phyloP scores from a whole-genome alignment of 2,329 filamentous ascomycete species.

The Dactylella cylindrospora region DNA sequence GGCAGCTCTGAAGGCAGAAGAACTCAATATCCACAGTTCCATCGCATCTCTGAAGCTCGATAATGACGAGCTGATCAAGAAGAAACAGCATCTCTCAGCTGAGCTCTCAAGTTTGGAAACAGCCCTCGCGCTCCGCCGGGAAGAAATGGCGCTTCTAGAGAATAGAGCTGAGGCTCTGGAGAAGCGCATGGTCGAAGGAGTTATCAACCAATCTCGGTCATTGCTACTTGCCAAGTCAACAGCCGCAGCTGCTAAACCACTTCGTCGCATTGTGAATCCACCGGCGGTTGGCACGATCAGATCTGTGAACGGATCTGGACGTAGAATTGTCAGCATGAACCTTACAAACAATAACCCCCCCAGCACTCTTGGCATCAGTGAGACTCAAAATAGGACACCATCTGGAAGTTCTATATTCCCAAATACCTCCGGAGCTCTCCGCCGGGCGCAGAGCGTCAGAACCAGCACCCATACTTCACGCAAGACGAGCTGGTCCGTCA shows the following conservation, averaged over 20 bases:
- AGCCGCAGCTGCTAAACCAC: conserved; percentile 22
- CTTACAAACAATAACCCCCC: conserved; percentile 7
- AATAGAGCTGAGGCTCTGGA: conserved; percentile 83
- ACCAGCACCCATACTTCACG: conserved; percentile 31
- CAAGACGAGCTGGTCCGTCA: conserved; percentile 36
- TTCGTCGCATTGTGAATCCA: conserved; percentile 30
- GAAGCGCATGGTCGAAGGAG: conserved; percentile 87
- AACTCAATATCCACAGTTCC: conserved; percentile 59
- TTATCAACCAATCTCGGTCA: conserved; percentile 92
- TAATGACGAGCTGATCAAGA: conserved; percentile 71
- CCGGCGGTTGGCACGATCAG: conserved; percentile 27
- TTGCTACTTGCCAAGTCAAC: conserved; percentile 59
- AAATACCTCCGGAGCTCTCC: conserved; percentile 9
- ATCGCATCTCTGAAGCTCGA: conserved; percentile 61
- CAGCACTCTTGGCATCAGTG: background rate
- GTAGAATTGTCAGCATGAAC: conserved; percentile 38
- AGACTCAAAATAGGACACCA: conserved; percentile 31
- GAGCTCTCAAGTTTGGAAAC: conserved; percentile 91
- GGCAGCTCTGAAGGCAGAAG: conserved; percentile 54
- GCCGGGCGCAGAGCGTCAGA: conserved; percentile 32
- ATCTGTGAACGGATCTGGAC: conserved; percentile 26
- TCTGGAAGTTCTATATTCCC: conserved; percentile 40
- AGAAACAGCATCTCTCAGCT: conserved; percentile 76
- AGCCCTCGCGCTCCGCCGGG: conserved; percentile 80
- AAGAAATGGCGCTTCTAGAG: conserved; percentile 91